Conservation (phyloP, 1,284 basidiomycete genomes). For the Cutaneotrichosporon mucoides region DNA sequence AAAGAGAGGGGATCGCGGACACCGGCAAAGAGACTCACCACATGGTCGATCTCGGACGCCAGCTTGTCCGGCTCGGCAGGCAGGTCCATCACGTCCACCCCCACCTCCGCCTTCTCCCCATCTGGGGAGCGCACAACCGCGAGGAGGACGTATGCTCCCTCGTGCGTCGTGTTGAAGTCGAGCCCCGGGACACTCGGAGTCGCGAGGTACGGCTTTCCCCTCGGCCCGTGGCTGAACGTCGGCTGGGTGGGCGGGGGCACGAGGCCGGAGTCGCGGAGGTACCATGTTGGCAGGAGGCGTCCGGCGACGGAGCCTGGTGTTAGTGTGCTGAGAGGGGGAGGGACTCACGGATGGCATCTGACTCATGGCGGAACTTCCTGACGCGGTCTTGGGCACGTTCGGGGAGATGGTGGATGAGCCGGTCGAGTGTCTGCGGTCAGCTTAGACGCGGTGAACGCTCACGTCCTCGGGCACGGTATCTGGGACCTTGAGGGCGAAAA, state of each 20-base stretch:
- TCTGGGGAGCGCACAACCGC: conserved; percentile 15
- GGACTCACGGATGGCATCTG: conserved; percentile 28
- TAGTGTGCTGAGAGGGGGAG: background rate
- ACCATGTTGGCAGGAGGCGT: conserved; percentile 36
- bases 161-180: conserved; percentile 44
- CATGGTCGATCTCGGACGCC: conserved; percentile 12
- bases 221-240: conserved; percentile 20
- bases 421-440: conserved; percentile 23
- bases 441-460: background rate
- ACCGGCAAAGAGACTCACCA: conserved; percentile 10
- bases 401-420: conserved; percentile 23
- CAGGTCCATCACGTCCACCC: conserved; percentile 41
- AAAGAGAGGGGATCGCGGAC: too few relatives aligned
- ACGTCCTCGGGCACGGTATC: conserved; percentile 12
- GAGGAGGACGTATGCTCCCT: conserved; percentile 34
- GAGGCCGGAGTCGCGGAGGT: conserved; percentile 22
- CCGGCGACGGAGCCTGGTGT: conserved; percentile 34
- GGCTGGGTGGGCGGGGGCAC: conserved; percentile 13
- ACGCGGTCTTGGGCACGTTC: conserved; percentile 25
- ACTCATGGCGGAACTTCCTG: conserved; percentile 29
- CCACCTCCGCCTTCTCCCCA: conserved; percentile 18
- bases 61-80: conserved; percentile 25
- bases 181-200: conserved; percentile 22
- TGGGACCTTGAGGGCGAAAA: conserved; percentile 18
- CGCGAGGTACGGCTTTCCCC: conserved; percentile 39